phyloP scores from a whole-genome alignment of 192 early-diverging fungal species.

The Lobosporangium transversale region DNA sequence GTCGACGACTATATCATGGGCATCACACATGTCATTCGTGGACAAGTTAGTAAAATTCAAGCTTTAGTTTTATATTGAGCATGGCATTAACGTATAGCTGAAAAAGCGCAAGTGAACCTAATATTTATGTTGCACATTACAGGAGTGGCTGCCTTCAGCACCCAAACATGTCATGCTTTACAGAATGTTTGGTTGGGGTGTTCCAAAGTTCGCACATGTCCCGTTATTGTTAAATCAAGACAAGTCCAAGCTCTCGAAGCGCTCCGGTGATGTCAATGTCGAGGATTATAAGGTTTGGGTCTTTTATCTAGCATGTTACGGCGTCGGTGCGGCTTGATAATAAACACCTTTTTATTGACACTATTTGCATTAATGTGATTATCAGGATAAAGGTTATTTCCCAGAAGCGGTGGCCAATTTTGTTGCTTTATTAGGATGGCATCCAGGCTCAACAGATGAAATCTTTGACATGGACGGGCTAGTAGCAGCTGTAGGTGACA shows the following conservation, averaged over 20 bases:
- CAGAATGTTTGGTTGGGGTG: slow-evolving; percentile 79
- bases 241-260: slow-evolving; percentile 90
- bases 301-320: no score
- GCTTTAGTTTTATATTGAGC: no score
- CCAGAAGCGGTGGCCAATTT: slow-evolving; percentile 90
- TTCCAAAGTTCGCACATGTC: slow-evolving; percentile 86
- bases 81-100: no score
- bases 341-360: no score
- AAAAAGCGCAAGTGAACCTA: no score
- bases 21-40: slow-evolving; percentile 92
- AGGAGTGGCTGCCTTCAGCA: slow-evolving; percentile 94
- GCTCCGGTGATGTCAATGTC: slow-evolving; percentile 84
- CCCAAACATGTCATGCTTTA: slow-evolving; percentile 92
- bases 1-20: slow-evolving; percentile 93
- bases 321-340: no score
- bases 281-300: slow-evolving; percentile 68
- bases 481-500: slow-evolving; percentile 56
- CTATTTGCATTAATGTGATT: no score
- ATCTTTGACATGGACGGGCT: slow-evolving; percentile 72
- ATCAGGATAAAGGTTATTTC: slow-evolving; percentile 80
- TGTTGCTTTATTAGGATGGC: slow-evolving; percentile 87
- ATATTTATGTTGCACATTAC: no score
- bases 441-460: slow-evolving; percentile 65
- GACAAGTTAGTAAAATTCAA: slow-evolving; percentile 63
- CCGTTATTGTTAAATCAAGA: slow-evolving; percentile 87